Conservation (phyloP, 176 grass and related monocot species). For the Zoysia japonica region DNA sequence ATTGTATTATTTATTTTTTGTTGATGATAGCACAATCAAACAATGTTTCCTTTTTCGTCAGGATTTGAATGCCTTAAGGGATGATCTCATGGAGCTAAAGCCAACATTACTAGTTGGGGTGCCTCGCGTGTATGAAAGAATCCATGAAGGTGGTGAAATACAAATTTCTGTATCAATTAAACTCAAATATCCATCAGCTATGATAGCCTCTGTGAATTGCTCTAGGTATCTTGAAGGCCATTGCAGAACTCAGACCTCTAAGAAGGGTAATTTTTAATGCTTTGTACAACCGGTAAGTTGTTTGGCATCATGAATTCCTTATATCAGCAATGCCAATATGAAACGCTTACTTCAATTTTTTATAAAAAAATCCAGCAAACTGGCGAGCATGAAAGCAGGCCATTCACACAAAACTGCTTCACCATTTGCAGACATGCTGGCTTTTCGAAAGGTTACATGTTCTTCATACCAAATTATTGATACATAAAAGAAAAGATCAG, state of each 20-base stretch:
- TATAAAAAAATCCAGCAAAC: conserved; percentile 57
- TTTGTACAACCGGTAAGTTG: conserved; percentile 87
- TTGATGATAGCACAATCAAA: neutral
- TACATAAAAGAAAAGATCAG: conserved; percentile 18
- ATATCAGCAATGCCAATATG: conserved; percentile 23
- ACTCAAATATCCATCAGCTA: conserved; percentile 14
- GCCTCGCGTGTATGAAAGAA: conserved; percentile 90
- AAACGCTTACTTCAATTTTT: conserved; percentile 23
- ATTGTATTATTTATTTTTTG: neutral
- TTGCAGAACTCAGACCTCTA: conserved; percentile 84
- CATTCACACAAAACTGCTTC: conserved; percentile 83
- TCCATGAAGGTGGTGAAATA: conserved; percentile 71
- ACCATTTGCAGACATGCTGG: conserved; percentile 83
- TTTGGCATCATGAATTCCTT: conserved; percentile 41
- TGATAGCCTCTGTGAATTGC: conserved; percentile 31
- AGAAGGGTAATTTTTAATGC: conserved; percentile 95
- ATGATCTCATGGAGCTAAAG: conserved; percentile 90
- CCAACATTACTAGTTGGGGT: conserved; percentile 94
- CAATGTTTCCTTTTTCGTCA: conserved; percentile 32
- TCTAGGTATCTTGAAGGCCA: conserved; percentile 80
- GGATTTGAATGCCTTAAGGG: conserved; percentile 88
- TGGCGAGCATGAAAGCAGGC: conserved; percentile 83
- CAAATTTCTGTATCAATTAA: conserved; percentile 16
- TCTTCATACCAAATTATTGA: conserved; percentile 15
- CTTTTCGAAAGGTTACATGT: conserved; percentile 81